These are phyloP conservation scores for Fusarium albidum DNA, from an alignment of 2,329 filamentous ascomycete genomes.

Conservation along the genomic window DNA sequence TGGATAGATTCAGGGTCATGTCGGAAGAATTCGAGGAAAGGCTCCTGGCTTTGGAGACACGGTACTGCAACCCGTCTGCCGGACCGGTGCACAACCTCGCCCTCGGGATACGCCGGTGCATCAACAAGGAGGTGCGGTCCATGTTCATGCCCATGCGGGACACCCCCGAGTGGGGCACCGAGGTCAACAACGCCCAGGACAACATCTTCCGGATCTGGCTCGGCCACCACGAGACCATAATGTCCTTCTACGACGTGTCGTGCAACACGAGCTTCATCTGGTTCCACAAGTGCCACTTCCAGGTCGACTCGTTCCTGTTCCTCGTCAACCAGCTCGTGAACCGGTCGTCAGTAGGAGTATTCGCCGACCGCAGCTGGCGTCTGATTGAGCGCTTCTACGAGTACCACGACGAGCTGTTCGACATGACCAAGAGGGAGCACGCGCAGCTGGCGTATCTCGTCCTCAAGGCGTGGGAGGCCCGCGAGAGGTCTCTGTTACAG, in stretches of 20 bases:
- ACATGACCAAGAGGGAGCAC: slow-evolving; percentile 10
- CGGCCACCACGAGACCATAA: background rate
- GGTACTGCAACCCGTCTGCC: background rate
- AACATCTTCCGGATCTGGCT: slow-evolving; percentile 12
- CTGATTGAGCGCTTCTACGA: slow-evolving; percentile 11
- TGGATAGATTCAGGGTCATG: background rate
- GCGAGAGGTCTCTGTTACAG: slow-evolving; percentile 3
- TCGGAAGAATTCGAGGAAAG: background rate
- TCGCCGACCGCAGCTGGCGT: slow-evolving; percentile 13
- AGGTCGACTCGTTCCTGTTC: slow-evolving; percentile 12
- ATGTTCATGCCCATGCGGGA: background rate
- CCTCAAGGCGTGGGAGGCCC: slow-evolving; percentile 11
- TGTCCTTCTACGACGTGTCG: background rate
- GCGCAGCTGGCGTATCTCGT: background rate
- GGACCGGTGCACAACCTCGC: slow-evolving; percentile 10
- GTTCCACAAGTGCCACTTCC: slow-evolving; percentile 15
- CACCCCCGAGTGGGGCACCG: slow-evolving; percentile 13
- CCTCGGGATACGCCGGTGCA: background rate
- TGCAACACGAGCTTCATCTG: background rate
- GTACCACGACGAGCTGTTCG: slow-evolving; percentile 8
- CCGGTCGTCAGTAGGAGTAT: background rate
- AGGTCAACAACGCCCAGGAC: slow-evolving; percentile 12
- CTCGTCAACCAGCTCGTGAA: slow-evolving; percentile 9
- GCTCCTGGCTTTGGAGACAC: background rate
- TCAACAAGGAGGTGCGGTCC: background rate